These are phyloP conservation scores for Penicillium desertorum DNA, from an alignment of 495 filamentous ascomycete species.

Conservation along the genomic window DNA sequence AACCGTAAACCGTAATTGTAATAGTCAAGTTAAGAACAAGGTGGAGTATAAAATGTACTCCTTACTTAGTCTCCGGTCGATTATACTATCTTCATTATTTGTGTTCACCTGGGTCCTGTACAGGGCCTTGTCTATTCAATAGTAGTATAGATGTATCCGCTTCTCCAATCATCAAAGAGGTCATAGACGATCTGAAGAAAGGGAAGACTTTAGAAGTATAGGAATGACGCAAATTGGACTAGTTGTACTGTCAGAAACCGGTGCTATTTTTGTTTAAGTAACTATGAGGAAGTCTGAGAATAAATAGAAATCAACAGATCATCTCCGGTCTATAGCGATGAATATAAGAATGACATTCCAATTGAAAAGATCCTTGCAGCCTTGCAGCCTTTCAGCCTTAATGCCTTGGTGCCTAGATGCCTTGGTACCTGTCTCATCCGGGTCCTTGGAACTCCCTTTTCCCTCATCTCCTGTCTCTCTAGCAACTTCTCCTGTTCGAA, in stretches of 20 bases:
- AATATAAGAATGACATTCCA: constrained; percentile 16
- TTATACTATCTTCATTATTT: too few relatives aligned
- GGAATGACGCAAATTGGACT: background rate
- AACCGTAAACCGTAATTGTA: background rate
- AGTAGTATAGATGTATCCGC: too few relatives aligned
- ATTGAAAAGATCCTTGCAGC: constrained; percentile 7
- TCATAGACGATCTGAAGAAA: too few relatives aligned
- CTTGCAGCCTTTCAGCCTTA: background rate
- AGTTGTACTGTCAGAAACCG: background rate
- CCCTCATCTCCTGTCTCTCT: constrained; percentile 18
- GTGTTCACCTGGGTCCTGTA: too few relatives aligned
- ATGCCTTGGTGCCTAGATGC: background rate
- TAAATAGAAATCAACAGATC: too few relatives aligned
- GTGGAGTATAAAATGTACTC: background rate
- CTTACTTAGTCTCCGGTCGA: background rate
- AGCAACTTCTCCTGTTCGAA: constrained; percentile 23
- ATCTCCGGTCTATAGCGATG: background rate
- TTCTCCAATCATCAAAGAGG: too few relatives aligned
- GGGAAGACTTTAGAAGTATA: too few relatives aligned
- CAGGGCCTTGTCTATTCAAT: too few relatives aligned
- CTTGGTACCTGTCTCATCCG: constrained; percentile 5
- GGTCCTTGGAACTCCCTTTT: constrained; percentile 6
- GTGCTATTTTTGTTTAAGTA: background rate
- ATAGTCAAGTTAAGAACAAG: background rate
- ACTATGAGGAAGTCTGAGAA: too few relatives aligned